Evolutionary conservation across 495 filamentous ascomycete genomes (phyloP).

Genomic region (Haplographium delicatum): DNA sequence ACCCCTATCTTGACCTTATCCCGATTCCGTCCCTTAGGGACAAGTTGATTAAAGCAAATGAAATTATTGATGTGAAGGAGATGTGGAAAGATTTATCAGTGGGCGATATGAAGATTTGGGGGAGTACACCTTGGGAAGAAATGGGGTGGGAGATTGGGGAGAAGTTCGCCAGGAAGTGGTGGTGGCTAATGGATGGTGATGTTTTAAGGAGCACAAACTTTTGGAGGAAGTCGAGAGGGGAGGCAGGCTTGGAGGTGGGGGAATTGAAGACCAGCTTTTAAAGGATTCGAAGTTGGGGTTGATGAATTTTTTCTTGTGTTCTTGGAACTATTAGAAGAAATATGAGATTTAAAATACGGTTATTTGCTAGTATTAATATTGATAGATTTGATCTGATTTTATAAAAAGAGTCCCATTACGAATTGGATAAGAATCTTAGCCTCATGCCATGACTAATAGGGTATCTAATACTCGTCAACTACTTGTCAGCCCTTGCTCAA

Average conservation of each 20-base stretch:
- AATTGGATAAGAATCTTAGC: no score
- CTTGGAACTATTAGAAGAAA: no score
- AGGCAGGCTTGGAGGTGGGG: not conserved
- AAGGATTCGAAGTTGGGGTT: no score
- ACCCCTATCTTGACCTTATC: constrained; percentile 5
- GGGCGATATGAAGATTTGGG: constrained; percentile 12
- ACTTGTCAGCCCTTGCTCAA: no score
- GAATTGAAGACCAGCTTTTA: no score
- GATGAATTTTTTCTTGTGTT: no score
- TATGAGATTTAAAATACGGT: no score
- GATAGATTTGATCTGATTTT: no score
- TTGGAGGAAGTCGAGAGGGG: constrained; percentile 5
- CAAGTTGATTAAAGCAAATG: constrained; percentile 1
- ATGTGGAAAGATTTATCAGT: not conserved
- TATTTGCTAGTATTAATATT: no score
- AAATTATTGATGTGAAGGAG: not conserved
- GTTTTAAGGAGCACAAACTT: constrained; percentile 7
- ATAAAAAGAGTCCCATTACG: no score
- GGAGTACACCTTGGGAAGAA: constrained; percentile 6
- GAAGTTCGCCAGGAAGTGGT: constrained; percentile 16
- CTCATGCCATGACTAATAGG: no score
- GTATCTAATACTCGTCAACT: no score
- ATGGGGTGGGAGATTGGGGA: constrained; percentile 11
- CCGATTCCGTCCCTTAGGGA: constrained; percentile 4
- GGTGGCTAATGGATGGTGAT: constrained; percentile 11